Evolutionary conservation across 2,329 filamentous ascomycete genomes (phyloP), one percentile per base, ranked within the genome.

Genomic region (Calonectria pseudoturangicola): DNA sequence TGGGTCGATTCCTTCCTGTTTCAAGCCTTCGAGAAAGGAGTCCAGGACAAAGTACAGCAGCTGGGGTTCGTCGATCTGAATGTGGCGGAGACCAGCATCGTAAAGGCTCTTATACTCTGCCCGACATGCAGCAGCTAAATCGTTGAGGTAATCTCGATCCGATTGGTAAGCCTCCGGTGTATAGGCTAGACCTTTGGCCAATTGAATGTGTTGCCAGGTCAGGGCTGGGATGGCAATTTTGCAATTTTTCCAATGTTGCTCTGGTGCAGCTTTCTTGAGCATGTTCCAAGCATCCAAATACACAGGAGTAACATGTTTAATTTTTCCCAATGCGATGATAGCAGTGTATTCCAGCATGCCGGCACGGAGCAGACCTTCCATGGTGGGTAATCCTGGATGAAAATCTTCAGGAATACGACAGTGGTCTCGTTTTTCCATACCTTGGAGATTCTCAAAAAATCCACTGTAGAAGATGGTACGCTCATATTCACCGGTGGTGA

Each of bases 401-500:
- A 60, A 58, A 36, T 18, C 43, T 3, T 51, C 43, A 36, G 54
- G 54, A 15, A 50, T 33, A 18, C 28, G 66, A 6, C 45, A 50
- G 21, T 50, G 39, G 18, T 33, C 28, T 30, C 28, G 33, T 28
- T 6, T 30, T 30, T 33, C 47, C 51, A 58, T 60, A 18, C 51
- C 66, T 16, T 13, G 16, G 33, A 68, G 66, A 16, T 36, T 36
- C 30, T 68, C 66, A 12, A 68, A 68, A 25, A 68, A 48, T n/a
- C 66, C 66, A 43, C 43, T 62, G 25, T 60, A 68, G 30, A 68
- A 68, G 4, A 47, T 33, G 6, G 66, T 68, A 8, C 66, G 51
- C 21, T 68, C 66, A 25, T 60, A 68, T 36, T 68, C 66, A 2
- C 66, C 66, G 2, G 30, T 60, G 15, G 50, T 68, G n/a, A 68